Base-by-base conservation (phyloP, 78 protist genomes). In the Pelomyxa schiedti region DNA sequence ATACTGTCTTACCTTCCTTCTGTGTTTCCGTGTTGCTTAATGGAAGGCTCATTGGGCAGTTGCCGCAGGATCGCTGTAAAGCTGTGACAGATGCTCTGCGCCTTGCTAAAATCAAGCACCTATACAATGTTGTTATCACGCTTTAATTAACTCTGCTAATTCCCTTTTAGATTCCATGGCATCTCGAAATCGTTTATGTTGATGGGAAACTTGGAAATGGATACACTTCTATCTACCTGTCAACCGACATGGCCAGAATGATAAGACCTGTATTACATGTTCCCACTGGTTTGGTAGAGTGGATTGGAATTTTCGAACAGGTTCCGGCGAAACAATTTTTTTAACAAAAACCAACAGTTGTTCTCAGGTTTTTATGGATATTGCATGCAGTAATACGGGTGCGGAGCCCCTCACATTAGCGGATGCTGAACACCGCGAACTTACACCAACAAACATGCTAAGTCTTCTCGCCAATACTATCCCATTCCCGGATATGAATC, bases 401-500 rank as follows among this genome's bases (percentile, higher is more conserved):
- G n/a, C n/a, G n/a, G 65, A 66, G 70, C 82, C 87, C 26, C 66
- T 77, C 8, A 93, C 87, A 6, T 65, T 88, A 8, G 29, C 4
- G 22, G 30, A 22, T 3, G 89, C 68, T 41, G 58, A 47, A 16
- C 16, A 47, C 58, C 16, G 58, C 58, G 58, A 47, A 16, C 16
- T 47, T 16, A 30, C 8, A 26, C 88, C 89, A 6, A 86, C 90
- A n/a, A 92, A 88, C 81, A 32, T 42, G 38, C 84, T 98, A 70
- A 68, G 86, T 3, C 65, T 93, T 6, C 74, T 94, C 58, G 98
- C 99, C 37, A 67, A 75, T 66, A 40, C 94, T 39, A 98, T 99
- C 0, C 99, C 99, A 4, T 98, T 93, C 74, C 91, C 94, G 8
- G 99, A 97, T 67, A 80, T 80, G 82, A 95, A 95, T 75, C 96